These are phyloP conservation scores for Ophiorrhiza pumila DNA, from an alignment of 257 asterid species.

Conservation along the genomic window DNA sequence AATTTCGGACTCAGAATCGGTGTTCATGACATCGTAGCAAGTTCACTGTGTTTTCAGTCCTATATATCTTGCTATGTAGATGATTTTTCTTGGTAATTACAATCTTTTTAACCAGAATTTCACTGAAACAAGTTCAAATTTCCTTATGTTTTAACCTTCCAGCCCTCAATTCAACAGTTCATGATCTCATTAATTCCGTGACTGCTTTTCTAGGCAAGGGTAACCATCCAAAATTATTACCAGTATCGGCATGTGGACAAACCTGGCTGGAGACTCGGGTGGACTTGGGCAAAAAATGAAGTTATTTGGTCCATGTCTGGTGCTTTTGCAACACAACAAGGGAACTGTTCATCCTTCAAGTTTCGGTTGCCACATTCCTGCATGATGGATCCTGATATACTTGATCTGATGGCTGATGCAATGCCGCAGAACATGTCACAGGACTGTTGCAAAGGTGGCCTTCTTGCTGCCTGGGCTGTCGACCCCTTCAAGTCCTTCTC, in stretches of 20 bases:
- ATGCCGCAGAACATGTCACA: constrained; percentile 29
- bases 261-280: constrained; percentile 74
- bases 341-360: constrained; percentile 55
- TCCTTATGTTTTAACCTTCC: background rate
- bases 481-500: constrained; percentile 41
- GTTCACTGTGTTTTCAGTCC: background rate
- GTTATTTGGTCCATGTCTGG: constrained; percentile 61
- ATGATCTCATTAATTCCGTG: background rate
- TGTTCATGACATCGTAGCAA: background rate
- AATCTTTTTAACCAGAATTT: background rate
- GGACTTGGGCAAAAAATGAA: constrained; percentile 55
- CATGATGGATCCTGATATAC: constrained; percentile 41
- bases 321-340: constrained; percentile 53
- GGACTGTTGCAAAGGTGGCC: constrained; percentile 55
- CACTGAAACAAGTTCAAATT: background rate
- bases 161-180: no score
- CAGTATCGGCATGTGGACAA: constrained; percentile 57
- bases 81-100: background rate
- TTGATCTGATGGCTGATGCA: constrained; percentile 44
- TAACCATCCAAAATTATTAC: constrained; percentile 61
- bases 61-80: background rate
- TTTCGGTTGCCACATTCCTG: constrained; percentile 55
- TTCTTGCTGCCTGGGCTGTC: constrained; percentile 48
- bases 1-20: no score
- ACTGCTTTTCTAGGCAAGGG: constrained; percentile 43